Evolutionary conservation across 164 flowering plant genomes (phyloP).

Genomic region (Macadamia tetraphylla): DNA sequence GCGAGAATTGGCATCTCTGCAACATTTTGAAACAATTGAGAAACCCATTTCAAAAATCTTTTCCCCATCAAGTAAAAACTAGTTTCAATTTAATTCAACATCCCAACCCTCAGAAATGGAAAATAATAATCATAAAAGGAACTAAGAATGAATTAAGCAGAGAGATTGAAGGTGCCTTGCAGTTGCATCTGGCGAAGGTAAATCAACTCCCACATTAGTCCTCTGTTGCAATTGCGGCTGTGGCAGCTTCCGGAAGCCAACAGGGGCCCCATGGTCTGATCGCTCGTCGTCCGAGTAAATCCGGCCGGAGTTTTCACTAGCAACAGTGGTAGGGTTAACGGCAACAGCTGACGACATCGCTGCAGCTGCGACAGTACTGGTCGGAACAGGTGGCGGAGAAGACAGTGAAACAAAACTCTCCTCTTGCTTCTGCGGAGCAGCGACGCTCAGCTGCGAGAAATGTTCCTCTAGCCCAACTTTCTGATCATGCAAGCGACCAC

Average conservation of each 20-base stretch:
- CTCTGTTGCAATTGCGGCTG: conserved; percentile 36
- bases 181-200: conserved; percentile 39
- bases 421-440: conserved; percentile 31
- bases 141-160: neutral
- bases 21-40: neutral
- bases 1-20: conserved; percentile 60
- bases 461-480: conserved; percentile 63
- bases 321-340: conserved; percentile 13
- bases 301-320: conserved; percentile 42
- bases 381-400: conserved; percentile 36
- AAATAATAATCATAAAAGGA: neutral
- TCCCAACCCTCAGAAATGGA: no score
- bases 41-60: conserved; percentile 16
- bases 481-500: conserved; percentile 29
- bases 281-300: conserved; percentile 69
- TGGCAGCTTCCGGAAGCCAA: conserved; percentile 34
- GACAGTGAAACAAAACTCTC: conserved; percentile 35
- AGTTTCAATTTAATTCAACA: neutral
- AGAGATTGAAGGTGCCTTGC: conserved; percentile 20
- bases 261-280: conserved; percentile 60
- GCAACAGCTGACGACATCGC: no score
- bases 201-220: conserved; percentile 26
- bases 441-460: conserved; percentile 49
- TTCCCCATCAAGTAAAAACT: neutral
- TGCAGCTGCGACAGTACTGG: conserved; percentile 9